Percentiles rank a stretch among this genome's conserved stretches.
These are phyloP conservation scores for Russula vinacea DNA, from an alignment of 768 basidiomycete species.

Conservation along the genomic window DNA sequence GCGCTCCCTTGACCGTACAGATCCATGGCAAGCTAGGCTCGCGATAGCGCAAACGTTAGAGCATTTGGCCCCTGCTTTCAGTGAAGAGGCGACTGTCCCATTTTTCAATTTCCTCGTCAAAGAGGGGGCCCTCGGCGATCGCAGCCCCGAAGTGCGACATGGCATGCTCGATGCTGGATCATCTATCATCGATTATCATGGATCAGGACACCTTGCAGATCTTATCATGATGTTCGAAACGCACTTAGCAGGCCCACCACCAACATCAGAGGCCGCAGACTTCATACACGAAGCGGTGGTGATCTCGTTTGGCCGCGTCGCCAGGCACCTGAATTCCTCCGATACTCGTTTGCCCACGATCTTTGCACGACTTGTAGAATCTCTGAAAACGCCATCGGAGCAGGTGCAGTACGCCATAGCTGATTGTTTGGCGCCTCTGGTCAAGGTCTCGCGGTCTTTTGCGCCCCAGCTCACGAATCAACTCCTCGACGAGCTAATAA, in stretches of 20 bases:
- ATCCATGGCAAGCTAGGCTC: constrained; percentile 83
- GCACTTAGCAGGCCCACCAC: constrained; percentile 50
- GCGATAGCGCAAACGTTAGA: constrained; percentile 70
- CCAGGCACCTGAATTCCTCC: constrained; percentile 74
- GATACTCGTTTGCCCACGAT: constrained; percentile 78
- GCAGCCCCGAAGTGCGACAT: constrained; percentile 71
- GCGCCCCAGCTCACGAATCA: constrained; percentile 66
- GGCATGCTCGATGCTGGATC: constrained; percentile 87
- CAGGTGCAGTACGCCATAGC: constrained; percentile 96
- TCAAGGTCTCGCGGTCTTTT: constrained; percentile 60
- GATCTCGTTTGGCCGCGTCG: constrained; percentile 90
- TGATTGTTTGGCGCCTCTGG: constrained; percentile 88
- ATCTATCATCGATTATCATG: constrained; percentile 78
- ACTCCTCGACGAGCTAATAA: constrained; percentile 73
- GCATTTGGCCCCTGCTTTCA: constrained; percentile 62
- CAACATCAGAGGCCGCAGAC: constrained; percentile 72
- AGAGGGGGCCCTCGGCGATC: constrained; percentile 87
- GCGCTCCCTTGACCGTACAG: constrained; percentile 76
- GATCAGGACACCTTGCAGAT: constrained; percentile 61
- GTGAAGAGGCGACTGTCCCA: constrained; percentile 53
- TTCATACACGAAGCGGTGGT: constrained; percentile 93
- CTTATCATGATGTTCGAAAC: constrained; percentile 82
- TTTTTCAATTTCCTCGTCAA: constrained; percentile 86
- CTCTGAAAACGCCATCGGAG: constrained; percentile 90
- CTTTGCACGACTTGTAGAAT: constrained; percentile 81